Conservation (phyloP, 2,329 filamentous ascomycete genomes). For the Orbilia oligospora region DNA sequence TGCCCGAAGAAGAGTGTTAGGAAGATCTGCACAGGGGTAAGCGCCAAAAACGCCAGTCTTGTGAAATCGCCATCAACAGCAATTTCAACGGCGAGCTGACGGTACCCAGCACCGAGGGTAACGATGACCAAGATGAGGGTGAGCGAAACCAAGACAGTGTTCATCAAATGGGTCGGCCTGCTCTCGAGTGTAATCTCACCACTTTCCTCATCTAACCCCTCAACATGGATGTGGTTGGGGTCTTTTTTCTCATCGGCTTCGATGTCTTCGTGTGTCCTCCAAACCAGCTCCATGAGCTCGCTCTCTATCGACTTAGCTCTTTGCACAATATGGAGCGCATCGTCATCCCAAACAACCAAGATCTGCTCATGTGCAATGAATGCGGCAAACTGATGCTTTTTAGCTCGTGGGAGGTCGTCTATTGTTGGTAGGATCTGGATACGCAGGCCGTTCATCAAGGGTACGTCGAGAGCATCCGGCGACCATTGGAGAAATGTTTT, state of each 20-base stretch:
- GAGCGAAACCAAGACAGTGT: slow-evolving; percentile 77
- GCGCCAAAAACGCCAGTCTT: slow-evolving; percentile 76
- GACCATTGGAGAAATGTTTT: slow-evolving; percentile 82
- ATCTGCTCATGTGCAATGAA: slow-evolving; percentile 80
- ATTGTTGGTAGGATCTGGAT: slow-evolving; percentile 82
- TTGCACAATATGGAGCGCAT: slow-evolving; percentile 78
- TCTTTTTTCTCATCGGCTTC: slow-evolving; percentile 71
- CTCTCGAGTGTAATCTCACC: slow-evolving; percentile 77
- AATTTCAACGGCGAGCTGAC: slow-evolving; percentile 78
- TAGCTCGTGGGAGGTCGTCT: slow-evolving; percentile 77
- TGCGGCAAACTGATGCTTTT: slow-evolving; percentile 85
- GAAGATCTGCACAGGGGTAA: slow-evolving; percentile 81
- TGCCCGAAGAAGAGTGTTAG: slow-evolving; percentile 86
- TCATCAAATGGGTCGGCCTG: slow-evolving; percentile 78
- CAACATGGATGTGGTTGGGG: slow-evolving; percentile 66
- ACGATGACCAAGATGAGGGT: slow-evolving; percentile 77
- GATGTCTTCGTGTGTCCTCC: slow-evolving; percentile 75
- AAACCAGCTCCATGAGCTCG: slow-evolving; percentile 83
- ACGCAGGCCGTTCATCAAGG: slow-evolving; percentile 81
- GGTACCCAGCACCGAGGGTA: slow-evolving; percentile 78
- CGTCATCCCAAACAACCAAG: slow-evolving; percentile 86
- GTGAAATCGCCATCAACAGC: slow-evolving; percentile 75
- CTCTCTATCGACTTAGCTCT: slow-evolving; percentile 81
- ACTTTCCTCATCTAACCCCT: slow-evolving; percentile 79
- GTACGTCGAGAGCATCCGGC: slow-evolving; percentile 80